Evolutionary conservation across 805 yeast species (phyloP), one percentile per base, ranked within the genome.

Genomic region (Yarrowia sp.): DNA sequence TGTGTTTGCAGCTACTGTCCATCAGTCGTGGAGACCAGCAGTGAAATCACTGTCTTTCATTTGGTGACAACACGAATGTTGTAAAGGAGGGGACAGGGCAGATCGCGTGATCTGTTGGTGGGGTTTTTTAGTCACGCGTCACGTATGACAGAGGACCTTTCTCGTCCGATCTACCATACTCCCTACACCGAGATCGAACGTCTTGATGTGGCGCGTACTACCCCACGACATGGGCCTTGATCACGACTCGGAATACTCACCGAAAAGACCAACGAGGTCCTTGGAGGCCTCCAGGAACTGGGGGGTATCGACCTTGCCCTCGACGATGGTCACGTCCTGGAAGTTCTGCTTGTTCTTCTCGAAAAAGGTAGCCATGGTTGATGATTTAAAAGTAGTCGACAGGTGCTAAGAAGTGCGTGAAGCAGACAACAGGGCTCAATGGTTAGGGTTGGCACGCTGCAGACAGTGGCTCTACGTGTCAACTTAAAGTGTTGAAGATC

Each of bases 251-350:
- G n/a, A 17, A 12, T 14, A 76, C 82, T 32, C 70, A 81, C 83
- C 95, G 74, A 91, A 92, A 67, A 92, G 80, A 75, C 88, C 86
- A 70, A 91, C 90, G 66, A 91, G 80, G 11, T 96, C 87, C 77
- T 87, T 95, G 19, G 95, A 80, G 14, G 97, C 97, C 72, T 85
- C 90, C 68, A 91, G 81, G 72, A 91, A 91, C 71, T 85, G 86
- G 19, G 86, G 78, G 17, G 97, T 90, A 71, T 87, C 80, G 73
- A 91, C 80, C 75, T 89, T 85, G 66, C 80, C 80, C 66, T 83
- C 86, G 24, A 76, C 79, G 67, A 89, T 80, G 30, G 89, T 83
- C 62, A 91, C 96, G 71, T 88, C 95, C 70, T 80, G 82, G 76
- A 89, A 91, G 71, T 91, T 85, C 74, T 80, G 81, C 72, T 86